Base-by-base conservation (phyloP, 2,329 filamentous ascomycete species). In the Diaporthe citriasiana region DNA sequence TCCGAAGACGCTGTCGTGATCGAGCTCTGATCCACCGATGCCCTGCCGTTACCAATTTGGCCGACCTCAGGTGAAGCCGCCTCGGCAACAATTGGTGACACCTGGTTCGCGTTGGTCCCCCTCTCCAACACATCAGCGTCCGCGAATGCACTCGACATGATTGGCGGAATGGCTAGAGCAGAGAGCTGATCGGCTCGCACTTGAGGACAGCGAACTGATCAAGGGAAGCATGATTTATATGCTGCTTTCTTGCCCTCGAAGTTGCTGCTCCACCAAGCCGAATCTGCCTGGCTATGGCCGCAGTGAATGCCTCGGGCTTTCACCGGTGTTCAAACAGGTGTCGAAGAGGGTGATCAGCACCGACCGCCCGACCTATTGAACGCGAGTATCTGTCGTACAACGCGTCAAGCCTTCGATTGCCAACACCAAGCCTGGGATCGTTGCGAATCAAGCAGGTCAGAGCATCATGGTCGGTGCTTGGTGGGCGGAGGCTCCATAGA, bases 121-220 rank as follows among this genome's bases (percentile, higher is more conserved):
- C 12, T 47, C 27, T 65, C 59, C 59, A 65, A 33, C 6, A 15
- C 42, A 6, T 15, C 19, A n/a, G 40, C 40, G 17, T 42, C 59
- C 15, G 10, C 42, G 42, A 65, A 65, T 65, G 40, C 27, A 35
- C 27, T 65, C 59, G 59, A 65, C 59, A 65, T 65, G 42, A 47
- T 50, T 33, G 42, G 42, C 35, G 59, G 9, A 22, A 35, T 30
- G 5, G 13, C 50, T 13, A 15, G 25, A 50, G 10, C 9, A 35
- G 15, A 35, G 27, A 27, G 15, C 2, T 9, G 30, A 7, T 47
- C 33, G 12, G 27, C 38, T 42, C 38, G 17, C 25, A 12, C 17
- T 10, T 30, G n/a, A 5, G 25, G 35, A 25, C 22, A 30, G 22
- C 38, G n/a, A n/a, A n/a, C n/a, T n/a, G n/a, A n/a, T n/a, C n/a